Conservation (phyloP, 768 basidiomycete species). For the Strobilomyces confusus region DNA sequence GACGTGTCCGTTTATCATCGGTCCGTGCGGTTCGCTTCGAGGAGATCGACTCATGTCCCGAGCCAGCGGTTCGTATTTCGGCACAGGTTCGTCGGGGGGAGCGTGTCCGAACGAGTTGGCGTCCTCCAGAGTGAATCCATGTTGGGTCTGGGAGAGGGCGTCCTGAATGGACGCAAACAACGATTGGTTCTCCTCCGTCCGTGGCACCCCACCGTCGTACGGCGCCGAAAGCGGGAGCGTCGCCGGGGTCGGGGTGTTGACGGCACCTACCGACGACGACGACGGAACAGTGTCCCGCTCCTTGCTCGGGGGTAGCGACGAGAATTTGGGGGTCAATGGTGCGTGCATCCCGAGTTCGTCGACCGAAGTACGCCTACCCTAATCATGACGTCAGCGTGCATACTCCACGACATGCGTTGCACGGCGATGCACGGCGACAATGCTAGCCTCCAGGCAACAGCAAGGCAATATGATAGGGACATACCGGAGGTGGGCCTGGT, state of each 20-base stretch:
- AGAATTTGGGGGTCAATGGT: slow-evolving; percentile 40
- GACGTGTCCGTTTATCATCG: slow-evolving; percentile 14
- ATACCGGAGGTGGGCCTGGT: slow-evolving; percentile 15
- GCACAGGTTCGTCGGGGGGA: slow-evolving; percentile 32
- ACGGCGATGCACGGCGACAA: slow-evolving; percentile 7
- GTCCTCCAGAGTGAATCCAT: slow-evolving; percentile 24
- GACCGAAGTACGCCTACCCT: slow-evolving; percentile 20
- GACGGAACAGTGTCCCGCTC: slow-evolving; percentile 28
- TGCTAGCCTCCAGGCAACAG: slow-evolving; percentile 20
- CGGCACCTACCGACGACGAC: slow-evolving; percentile 9
- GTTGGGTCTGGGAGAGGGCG: slow-evolving; percentile 32
- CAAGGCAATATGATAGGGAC: slow-evolving; percentile 14
- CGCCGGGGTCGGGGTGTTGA: background rate
- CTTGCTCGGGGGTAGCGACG: slow-evolving; percentile 57
- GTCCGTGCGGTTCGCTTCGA: slow-evolving; percentile 19
- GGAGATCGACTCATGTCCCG: background rate
- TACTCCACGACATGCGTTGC: slow-evolving; percentile 10
- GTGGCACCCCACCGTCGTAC: slow-evolving; percentile 2
- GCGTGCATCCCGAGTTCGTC: slow-evolving; percentile 27
- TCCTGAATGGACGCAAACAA: slow-evolving; percentile 38
- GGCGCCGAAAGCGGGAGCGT: slow-evolving; percentile 7
- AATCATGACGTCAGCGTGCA: slow-evolving; percentile 11
- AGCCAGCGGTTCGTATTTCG: slow-evolving; percentile 34
- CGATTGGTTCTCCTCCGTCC: slow-evolving; percentile 27
- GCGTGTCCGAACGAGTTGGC: slow-evolving; percentile 16